Percentiles rank a stretch among this genome's conserved stretches.
These are phyloP conservation scores for Candida hispaniensis DNA, from an alignment of 805 yeast genomes.

Conservation along the genomic window DNA sequence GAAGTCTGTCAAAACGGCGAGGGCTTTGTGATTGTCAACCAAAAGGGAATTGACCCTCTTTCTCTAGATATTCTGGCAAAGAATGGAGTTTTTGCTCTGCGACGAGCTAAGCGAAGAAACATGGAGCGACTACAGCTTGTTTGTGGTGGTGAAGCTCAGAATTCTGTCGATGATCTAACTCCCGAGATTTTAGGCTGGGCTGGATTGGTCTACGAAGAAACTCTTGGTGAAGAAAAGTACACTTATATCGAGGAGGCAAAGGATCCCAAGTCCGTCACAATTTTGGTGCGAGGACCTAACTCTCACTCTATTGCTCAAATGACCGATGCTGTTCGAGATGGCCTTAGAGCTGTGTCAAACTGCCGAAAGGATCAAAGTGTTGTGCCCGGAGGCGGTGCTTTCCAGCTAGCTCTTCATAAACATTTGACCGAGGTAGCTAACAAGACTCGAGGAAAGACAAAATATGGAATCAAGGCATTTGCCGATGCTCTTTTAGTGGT, in stretches of 20 bases:
- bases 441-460: conserved; percentile 69
- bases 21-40: conserved; percentile 90
- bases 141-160: conserved; percentile 96
- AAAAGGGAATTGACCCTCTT: conserved; percentile 98
- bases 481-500: conserved; percentile 83
- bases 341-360: conserved; percentile 87
- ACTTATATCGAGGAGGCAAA: conserved; percentile 82
- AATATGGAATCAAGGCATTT: conserved; percentile 86
- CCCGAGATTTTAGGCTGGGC: conserved; percentile 77
- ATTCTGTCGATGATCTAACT: conserved; percentile 84
- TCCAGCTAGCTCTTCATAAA: conserved; percentile 71
- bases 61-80: conserved; percentile 89
- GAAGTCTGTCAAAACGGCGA: conserved; percentile 74
- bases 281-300: conserved; percentile 88
- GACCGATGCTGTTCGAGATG: conserved; percentile 95
- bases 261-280: conserved; percentile 85
- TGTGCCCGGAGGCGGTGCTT: conserved; percentile 97
- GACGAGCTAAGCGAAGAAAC: conserved; percentile 97
- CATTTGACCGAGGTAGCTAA: conserved; percentile 43
- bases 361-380: conserved; percentile 75
- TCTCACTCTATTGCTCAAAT: conserved; percentile 82
- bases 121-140: conserved; percentile 96
- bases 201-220: conserved; percentile 83
- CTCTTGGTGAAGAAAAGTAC: conserved; percentile 94
- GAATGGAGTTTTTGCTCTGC: conserved; percentile 81